Evolutionary conservation across 2,329 filamentous ascomycete genomes (phyloP), one percentile per base, ranked within the genome.

Genomic region (Fusarium xyrophilum): DNA sequence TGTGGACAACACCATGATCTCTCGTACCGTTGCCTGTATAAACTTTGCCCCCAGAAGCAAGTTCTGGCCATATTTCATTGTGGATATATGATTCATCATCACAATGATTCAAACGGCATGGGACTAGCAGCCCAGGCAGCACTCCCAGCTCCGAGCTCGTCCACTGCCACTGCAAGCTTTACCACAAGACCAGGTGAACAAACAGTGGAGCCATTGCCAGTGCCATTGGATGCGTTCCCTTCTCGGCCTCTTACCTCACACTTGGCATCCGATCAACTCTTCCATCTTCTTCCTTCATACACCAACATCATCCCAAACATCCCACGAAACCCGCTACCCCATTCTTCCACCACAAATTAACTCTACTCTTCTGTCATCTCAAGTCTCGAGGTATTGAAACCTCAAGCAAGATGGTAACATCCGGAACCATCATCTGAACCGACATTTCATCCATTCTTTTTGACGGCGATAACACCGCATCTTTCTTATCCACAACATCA

Each of bases 271-370:
- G 17, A 48, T 3, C 17, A 25, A 35, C 6, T 48, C 46, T 8
- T 14, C 30, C 17, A 15, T n/a, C 15, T 33, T 33, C 12, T 11
- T 33, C 6, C 12, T 25, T 2, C 4, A 25, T 5, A 47, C 27
- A n/a, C 21, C 46, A 48, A 35, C 21, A n/a, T 1, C 12, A n/a
- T 5, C 30, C 5, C 11, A 23, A 25, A 7, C 11, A 23, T 7
- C 13, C 6, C 15, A 25, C 17, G 4, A 14, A 32, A 11, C 4
- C 19, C n/a, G 9, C 30, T 4, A 2, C 9, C 6, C 15, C 6
- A 25, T 15, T 17, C 1, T 11, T 25, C 12, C 8, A 15, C 5
- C 44, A 14, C 0, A 13, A 10, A 1, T 7, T 6, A 30, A 3
- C 17, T 10, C 3, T 11, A 21, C 3, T 9, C 14, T 21, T 46